These are phyloP conservation scores for Avena sativa DNA, from an alignment of 176 grass and related monocot species.

Conservation along the genomic window DNA sequence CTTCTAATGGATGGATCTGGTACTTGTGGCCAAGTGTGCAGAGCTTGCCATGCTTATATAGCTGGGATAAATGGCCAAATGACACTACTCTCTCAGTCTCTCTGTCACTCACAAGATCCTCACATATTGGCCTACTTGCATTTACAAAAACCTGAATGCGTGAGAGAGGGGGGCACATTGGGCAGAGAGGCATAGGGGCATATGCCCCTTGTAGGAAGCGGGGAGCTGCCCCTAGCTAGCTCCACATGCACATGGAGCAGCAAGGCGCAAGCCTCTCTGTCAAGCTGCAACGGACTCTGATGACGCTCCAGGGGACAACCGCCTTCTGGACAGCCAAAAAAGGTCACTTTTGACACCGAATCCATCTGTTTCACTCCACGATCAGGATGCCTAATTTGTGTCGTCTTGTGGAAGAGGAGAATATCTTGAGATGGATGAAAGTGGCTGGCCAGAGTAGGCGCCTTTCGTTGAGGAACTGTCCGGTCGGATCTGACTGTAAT, in stretches of 20 bases:
- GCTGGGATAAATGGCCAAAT: neutral
- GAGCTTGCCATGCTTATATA: conserved; percentile 44
- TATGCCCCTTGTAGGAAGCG: conserved; percentile 38
- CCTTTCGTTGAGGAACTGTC: conserved; percentile 2
- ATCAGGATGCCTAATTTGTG: neutral
- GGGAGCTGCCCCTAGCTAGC: neutral
- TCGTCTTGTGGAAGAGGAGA: too few relatives aligned
- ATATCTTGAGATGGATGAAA: neutral
- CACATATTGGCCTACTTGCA: conserved; percentile 28
- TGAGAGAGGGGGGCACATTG: neutral
- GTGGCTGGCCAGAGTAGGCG: neutral
- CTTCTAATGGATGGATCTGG: conserved; percentile 1
- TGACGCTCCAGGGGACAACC: conserved; percentile 44
- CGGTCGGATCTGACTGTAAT: neutral
- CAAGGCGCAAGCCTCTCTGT: neutral
- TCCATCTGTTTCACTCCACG: neutral
- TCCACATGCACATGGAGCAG: neutral
- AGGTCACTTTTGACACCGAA: neutral
- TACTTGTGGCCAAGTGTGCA: conserved; percentile 16
- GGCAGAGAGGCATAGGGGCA: conserved; percentile 12
- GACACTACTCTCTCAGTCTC: neutral
- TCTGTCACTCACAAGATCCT: neutral
- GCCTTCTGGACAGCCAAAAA: conserved; percentile 24
- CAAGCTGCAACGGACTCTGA: neutral
- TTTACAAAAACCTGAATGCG: conserved; percentile 28